Evolutionary conservation across 2,329 filamentous ascomycete genomes (phyloP).

Genomic region (Colletotrichum chrysophilum): DNA sequence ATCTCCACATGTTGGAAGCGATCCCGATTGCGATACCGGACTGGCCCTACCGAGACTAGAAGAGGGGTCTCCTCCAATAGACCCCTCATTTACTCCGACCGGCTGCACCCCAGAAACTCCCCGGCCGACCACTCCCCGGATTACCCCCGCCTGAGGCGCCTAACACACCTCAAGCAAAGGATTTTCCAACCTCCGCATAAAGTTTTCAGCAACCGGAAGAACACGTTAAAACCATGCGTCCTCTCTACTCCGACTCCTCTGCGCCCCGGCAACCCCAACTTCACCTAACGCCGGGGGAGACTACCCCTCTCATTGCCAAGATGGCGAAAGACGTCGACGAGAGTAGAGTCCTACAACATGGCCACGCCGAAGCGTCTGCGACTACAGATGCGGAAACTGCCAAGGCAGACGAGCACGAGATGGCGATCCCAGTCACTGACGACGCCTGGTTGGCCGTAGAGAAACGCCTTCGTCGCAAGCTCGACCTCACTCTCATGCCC

Average conservation of each 20-base stretch:
- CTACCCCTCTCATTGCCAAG: neutral
- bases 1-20: neutral
- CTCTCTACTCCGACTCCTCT: neutral
- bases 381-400: neutral
- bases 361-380: neutral
- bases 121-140: neutral
- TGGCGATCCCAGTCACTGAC: neutral
- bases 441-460: neutral
- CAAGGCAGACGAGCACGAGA: neutral
- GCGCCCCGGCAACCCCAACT: neutral
- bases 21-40: neutral
- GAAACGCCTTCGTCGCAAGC: slow-evolving; percentile 22
- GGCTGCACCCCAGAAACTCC: neutral
- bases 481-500: slow-evolving; percentile 26
- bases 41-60: neutral
- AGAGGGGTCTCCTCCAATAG: neutral
- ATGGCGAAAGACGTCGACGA: neutral
- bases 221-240: neutral
- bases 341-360: neutral
- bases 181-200: neutral
- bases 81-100: neutral
- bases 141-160: neutral
- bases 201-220: neutral
- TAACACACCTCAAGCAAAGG: neutral
- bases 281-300: neutral